Percentiles rank a stretch among this genome's conserved stretches.
Conservation (phyloP, 768 basidiomycete species). For the Leccinum rimulosum region DNA sequence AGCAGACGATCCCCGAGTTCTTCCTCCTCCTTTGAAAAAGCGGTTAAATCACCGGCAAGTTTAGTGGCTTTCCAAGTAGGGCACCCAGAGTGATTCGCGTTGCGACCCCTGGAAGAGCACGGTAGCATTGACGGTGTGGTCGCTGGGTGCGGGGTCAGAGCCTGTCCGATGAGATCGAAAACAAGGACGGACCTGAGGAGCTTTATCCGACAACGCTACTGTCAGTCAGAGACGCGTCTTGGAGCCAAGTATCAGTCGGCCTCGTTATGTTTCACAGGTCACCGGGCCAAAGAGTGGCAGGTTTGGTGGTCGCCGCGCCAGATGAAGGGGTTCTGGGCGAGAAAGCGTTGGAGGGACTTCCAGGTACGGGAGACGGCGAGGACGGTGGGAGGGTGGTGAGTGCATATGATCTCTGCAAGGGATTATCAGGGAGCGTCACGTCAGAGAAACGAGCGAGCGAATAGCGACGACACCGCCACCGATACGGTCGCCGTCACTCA, state of each 20-base stretch:
- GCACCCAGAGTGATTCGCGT: conserved; percentile 15
- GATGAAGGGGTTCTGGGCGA: conserved; percentile 50
- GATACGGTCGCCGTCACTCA: too few relatives aligned
- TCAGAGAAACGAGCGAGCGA: conserved; percentile 5
- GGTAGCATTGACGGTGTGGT: conserved; percentile 7
- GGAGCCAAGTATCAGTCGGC: conserved; percentile 43
- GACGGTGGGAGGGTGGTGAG: conserved; percentile 52
- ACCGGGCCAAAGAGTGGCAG: conserved; percentile 30
- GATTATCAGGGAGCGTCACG: conserved; percentile 42
- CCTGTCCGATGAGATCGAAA: background rate
- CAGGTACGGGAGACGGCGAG: conserved; percentile 58
- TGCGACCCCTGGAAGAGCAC: background rate
- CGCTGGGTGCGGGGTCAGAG: conserved; percentile 7
- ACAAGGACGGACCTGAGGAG: conserved; percentile 16
- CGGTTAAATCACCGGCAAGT: background rate
- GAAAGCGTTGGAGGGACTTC: conserved; percentile 49
- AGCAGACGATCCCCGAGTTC: conserved; percentile 4
- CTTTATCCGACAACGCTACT: conserved; percentile 23
- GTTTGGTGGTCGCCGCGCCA: conserved; percentile 53
- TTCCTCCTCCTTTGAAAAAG: background rate
- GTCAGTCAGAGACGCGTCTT: background rate
- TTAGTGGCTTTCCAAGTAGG: conserved; percentile 19
- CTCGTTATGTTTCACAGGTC: conserved; percentile 45
- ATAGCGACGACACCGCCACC: too few relatives aligned
- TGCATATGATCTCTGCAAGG: conserved; percentile 54